These are phyloP conservation scores for Gracilariopsis chorda DNA, from an alignment of 23 red algal genomes.

Conservation along the genomic window DNA sequence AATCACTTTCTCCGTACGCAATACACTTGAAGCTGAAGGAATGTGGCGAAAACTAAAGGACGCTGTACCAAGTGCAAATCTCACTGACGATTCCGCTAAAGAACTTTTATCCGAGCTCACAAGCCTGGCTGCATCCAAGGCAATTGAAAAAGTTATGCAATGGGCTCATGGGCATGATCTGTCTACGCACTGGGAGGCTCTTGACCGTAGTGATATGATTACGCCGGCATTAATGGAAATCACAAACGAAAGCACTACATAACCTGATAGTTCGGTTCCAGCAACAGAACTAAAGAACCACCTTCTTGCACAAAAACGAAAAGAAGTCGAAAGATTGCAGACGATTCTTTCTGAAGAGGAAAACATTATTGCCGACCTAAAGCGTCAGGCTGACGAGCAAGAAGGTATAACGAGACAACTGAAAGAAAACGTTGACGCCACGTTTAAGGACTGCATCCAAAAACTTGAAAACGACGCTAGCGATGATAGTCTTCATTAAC, in stretches of 20 bases:
- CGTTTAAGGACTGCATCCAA: neutral
- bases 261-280: neutral
- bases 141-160: neutral
- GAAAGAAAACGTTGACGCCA: neutral
- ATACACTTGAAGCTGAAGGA: neutral
- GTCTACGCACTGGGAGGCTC: neutral
- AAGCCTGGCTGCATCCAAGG: neutral
- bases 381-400: neutral
- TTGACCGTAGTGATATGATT: neutral
- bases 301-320: neutral
- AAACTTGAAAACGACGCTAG: neutral
- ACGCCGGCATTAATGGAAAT: neutral
- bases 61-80: neutral
- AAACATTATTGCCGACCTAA: neutral
- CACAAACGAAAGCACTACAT: neutral
- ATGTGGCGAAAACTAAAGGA: neutral
- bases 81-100: neutral
- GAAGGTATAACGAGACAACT: neutral
- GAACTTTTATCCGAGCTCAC: neutral
- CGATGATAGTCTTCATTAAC: neutral
- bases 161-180: neutral
- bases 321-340: slow-evolving; percentile 13
- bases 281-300: neutral
- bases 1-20: neutral
- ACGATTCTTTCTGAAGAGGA: neutral